Evolutionary conservation across 2,329 filamentous ascomycete genomes (phyloP).

Genomic region (Xylariaceae sp.): DNA sequence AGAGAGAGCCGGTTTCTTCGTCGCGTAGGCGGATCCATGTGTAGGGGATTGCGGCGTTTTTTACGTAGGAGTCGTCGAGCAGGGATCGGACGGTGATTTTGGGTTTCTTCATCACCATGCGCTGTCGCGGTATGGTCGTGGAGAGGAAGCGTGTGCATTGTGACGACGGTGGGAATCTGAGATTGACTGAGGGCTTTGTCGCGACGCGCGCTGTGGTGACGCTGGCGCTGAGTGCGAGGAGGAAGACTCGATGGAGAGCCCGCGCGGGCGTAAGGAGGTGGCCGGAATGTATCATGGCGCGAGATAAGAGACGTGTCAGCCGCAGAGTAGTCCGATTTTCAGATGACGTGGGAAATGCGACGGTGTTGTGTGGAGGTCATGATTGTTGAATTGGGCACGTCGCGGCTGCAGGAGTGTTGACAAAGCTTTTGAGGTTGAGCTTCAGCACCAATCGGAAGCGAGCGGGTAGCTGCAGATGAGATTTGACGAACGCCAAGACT

Average conservation of each 20-base stretch:
- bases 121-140: neutral
- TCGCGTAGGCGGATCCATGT: conserved; percentile 34
- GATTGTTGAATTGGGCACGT: neutral
- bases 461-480: neutral
- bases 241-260: conserved; percentile 28
- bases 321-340: no score
- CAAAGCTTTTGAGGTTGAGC: conserved; percentile 8
- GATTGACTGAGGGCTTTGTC: neutral
- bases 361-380: neutral
- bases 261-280: conserved; percentile 28
- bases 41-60: conserved; percentile 39
- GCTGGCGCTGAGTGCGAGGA: conserved; percentile 19
- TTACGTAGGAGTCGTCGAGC: conserved; percentile 2
- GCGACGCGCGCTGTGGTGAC: neutral
- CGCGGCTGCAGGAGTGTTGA: neutral
- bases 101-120: neutral
- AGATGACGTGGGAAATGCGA: neutral
- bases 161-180: neutral
- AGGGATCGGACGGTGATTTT: neutral
- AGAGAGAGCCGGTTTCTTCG: conserved; percentile 12
- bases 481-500: conserved; percentile 4
- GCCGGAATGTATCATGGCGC: conserved; percentile 24
- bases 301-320: no score
- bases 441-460: conserved; percentile 19
- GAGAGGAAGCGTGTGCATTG: neutral